phyloP scores from a whole-genome alignment of 2,329 filamentous ascomycete species.

The Rhynchosporium agropyri region DNA sequence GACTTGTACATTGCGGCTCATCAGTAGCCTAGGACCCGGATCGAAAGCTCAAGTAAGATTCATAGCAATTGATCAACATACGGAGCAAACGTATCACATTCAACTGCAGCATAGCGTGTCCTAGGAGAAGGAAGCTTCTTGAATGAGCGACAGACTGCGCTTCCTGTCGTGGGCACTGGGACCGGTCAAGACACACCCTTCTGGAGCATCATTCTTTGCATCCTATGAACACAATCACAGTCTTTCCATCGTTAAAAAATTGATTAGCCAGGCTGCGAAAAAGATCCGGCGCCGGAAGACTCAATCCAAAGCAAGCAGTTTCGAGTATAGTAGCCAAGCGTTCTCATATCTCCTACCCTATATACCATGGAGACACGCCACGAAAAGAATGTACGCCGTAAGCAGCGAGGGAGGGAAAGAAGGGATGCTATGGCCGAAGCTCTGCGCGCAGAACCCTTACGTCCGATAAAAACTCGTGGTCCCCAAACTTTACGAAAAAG shows the following conservation, averaged over 20 bases:
- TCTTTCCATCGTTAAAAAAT: neutral
- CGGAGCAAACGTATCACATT: neutral
- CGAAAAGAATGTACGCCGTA: constrained; percentile 13
- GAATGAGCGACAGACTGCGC: neutral
- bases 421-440: constrained; percentile 13
- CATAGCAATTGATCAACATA: too few relatives aligned
- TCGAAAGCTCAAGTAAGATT: too few relatives aligned
- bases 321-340: neutral
- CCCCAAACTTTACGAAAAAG: constrained; percentile 12
- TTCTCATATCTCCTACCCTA: neutral
- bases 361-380: constrained; percentile 5
- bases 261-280: neutral
- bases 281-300: neutral
- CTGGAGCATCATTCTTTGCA: neutral
- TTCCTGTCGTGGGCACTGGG: neutral
- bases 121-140: neutral
- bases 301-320: neutral
- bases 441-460: constrained; percentile 14
- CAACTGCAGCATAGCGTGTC: neutral
- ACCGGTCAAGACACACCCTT: neutral
- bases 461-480: constrained; percentile 19
- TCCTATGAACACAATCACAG: neutral
- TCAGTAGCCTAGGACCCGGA: too few relatives aligned
- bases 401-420: constrained; percentile 10
- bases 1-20: too few relatives aligned